Evolutionary conservation across 2,329 filamentous ascomycete species (phyloP).

Genomic region (Dichotomopilus funicola): DNA sequence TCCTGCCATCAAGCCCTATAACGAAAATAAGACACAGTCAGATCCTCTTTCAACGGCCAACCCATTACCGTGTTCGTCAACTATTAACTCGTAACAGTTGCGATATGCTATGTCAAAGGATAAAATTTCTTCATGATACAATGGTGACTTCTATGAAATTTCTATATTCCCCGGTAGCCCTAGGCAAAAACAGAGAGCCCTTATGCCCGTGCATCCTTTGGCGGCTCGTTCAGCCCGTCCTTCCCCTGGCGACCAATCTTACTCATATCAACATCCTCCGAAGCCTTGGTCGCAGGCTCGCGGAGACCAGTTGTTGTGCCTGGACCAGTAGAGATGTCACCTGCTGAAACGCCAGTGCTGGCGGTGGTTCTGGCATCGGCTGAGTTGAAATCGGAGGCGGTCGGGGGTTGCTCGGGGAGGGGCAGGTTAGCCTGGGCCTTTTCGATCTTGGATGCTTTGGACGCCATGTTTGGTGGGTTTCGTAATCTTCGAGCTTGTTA

Average conservation of each 20-base stretch:
- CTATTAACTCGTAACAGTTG: too few relatives aligned
- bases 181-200: too few relatives aligned
- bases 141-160: too few relatives aligned
- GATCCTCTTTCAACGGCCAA: too few relatives aligned
- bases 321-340: constrained; percentile 45
- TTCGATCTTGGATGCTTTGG: constrained; percentile 60
- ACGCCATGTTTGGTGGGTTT: constrained; percentile 32
- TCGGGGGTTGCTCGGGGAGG: constrained; percentile 69
- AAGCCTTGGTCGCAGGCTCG: constrained; percentile 52
- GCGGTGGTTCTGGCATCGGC: constrained; percentile 57
- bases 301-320: constrained; percentile 47
- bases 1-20: too few relatives aligned
- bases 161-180: too few relatives aligned
- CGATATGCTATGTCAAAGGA: too few relatives aligned
- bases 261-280: constrained; percentile 48
- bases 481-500: background rate
- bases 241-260: constrained; percentile 57
- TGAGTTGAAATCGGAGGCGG: constrained; percentile 73
- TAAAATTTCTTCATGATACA: too few relatives aligned
- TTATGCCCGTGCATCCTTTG: constrained; percentile 10
- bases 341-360: constrained; percentile 48
- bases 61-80: too few relatives aligned
- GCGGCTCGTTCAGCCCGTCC: constrained; percentile 33
- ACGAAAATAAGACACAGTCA: too few relatives aligned
- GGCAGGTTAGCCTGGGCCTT: constrained; percentile 66